These are phyloP conservation scores for Fusarium udum DNA, from an alignment of 2,329 filamentous ascomycete species.

Conservation along the genomic window DNA sequence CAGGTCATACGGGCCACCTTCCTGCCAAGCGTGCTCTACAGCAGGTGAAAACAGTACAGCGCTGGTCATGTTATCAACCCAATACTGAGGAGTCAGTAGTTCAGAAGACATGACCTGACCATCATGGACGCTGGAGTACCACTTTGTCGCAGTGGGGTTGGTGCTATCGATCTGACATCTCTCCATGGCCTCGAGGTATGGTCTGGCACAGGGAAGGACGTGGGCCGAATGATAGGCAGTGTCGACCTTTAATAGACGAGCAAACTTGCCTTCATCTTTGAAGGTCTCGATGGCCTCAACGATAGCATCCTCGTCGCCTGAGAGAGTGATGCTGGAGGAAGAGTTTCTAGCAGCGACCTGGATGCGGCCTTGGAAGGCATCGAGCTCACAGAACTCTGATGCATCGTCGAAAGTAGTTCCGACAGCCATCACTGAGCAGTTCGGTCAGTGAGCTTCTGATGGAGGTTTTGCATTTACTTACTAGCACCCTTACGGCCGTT, in stretches of 20 bases:
- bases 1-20: not conserved
- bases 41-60: conserved; percentile 1
- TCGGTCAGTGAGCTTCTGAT: accelerated
- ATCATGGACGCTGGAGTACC: not conserved
- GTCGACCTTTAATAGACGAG: not conserved
- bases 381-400: not conserved
- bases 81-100: not conserved
- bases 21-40: not conserved
- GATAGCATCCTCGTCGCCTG: not conserved
- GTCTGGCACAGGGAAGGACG: not conserved
- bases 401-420: not conserved
- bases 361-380: not conserved
- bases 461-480: accelerated
- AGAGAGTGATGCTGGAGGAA: not conserved
- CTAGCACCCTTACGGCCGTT: not conserved
- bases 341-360: not conserved
- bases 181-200: not conserved
- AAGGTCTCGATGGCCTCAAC: not conserved
- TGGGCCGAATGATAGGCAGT: conserved; percentile 10
- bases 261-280: not conserved
- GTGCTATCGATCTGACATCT: not conserved
- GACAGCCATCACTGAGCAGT: not conserved
- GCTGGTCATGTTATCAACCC: not conserved
- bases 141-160: not conserved
- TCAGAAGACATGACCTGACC: not conserved